These are phyloP conservation scores for Chloromonas sp. DNA, from an alignment of 163 green algal species.

Conservation along the genomic window DNA sequence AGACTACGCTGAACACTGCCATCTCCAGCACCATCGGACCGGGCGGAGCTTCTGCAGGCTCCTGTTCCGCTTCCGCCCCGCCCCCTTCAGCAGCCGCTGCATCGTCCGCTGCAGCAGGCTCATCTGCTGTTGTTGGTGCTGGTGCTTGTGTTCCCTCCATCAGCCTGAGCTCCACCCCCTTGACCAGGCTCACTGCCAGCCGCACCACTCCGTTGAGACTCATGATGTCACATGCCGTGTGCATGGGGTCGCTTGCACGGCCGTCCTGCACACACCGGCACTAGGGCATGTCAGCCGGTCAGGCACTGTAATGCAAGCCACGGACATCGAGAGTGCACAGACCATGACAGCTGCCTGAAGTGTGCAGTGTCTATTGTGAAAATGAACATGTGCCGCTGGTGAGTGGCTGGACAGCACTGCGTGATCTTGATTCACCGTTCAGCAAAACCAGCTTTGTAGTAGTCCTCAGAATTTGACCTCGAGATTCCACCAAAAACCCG, in stretches of 20 bases:
- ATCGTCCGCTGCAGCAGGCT: no score
- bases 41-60: neutral
- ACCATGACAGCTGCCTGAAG: no score
- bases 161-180: slow-evolving; percentile 1
- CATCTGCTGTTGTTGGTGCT: neutral
- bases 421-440: neutral
- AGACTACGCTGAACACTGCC: slow-evolving; percentile 20
- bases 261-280: slow-evolving; percentile 2
- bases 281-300: neutral
- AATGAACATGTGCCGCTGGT: neutral
- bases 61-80: no score
- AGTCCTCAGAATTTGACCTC: neutral
- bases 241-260: slow-evolving; percentile 1
- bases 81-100: no score
- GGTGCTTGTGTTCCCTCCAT: neutral
- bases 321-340: no score
- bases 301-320: no score
- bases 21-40: slow-evolving; percentile 14
- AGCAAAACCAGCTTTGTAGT: neutral
- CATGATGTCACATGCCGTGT: slow-evolving; percentile 4
- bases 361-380: no score
- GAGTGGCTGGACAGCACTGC: neutral
- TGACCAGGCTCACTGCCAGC: slow-evolving; percentile 5
- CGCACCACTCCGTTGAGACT: slow-evolving; percentile 1
- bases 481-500: no score